Base-by-base conservation (phyloP, 305 asterid genomes). In the Euphrasia arctica region DNA sequence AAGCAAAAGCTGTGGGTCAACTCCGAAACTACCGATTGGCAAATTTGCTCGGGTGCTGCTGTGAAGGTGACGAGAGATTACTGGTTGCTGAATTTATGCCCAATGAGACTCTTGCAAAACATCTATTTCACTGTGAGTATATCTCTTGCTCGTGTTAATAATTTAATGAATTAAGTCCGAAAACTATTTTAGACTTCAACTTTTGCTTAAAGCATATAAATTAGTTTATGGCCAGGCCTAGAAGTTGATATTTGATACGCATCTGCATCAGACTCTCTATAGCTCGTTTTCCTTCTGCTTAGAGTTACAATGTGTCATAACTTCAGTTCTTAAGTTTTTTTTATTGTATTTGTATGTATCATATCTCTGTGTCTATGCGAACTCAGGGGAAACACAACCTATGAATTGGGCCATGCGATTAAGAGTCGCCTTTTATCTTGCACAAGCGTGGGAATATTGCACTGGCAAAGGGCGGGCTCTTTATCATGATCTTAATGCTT, bases 381-480 rank as follows among this genome's bases (percentile, higher is more conserved):
- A 63, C 65, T 68, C 80, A 86, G 95, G 98, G 96, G 90, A 88
- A 75, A 54, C 95, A 48, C 96, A 91, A 60, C 96, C 96, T 1
- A 91, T 91, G 98, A 85, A 86, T 78, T 91, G 98, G 98, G 83
- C 95, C 25, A 89, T 91, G 95, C 86, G 98, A 71, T 80, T 91
- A 75, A 82, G 98, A 76, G 96, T 91, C 60, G 92, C 98, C 66
- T 78, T 89, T 34, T 91, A 75, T 77, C 83, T 89, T 71, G 98
- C 95, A n/a, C 90, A 91, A 79, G 98, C 96, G 65, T 78, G 89
- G 65, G 98, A 91, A 73, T 89, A 85, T 71, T 91, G 96, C 82
- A 91, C 95, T 1, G 78, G 74, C 79, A 91, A 79, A 80, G 98
- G 96, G 57, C 88, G 96, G 11, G 87, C 86, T 51, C 98, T 91